Percentiles rank a stretch among this genome's conserved stretches.
phyloP scores from a whole-genome alignment of 192 early-diverging fungal genomes.

The Coemansia sp. region DNA sequence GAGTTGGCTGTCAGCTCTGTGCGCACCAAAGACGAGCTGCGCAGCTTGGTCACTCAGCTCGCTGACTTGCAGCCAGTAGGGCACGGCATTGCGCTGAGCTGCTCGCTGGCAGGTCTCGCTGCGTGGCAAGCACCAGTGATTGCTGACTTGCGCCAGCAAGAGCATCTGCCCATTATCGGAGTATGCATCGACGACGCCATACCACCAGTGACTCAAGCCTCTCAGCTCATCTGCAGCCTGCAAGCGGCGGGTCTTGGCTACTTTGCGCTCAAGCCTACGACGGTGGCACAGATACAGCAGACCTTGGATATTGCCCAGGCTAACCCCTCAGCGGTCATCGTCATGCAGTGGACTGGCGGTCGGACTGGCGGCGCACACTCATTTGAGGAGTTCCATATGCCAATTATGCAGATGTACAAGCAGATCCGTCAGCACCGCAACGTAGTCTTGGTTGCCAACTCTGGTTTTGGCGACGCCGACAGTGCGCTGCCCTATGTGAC shows the following conservation, averaged over 20 bases:
- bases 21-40: conserved; percentile 73
- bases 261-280: conserved; percentile 85
- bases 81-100: conserved; percentile 86
- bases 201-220: conserved; percentile 76
- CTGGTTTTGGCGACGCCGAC: conserved; percentile 86
- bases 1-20: conserved; percentile 89
- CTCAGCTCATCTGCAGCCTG: conserved; percentile 68
- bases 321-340: conserved; percentile 76
- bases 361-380: conserved; percentile 94
- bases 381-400: conserved; percentile 91
- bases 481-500: conserved; percentile 87
- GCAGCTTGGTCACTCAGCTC: conserved; percentile 71
- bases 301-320: conserved; percentile 80
- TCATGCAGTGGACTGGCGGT: conserved; percentile 97
- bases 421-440: conserved; percentile 82
- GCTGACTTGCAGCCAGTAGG: conserved; percentile 76
- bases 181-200: conserved; percentile 82
- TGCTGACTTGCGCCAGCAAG: conserved; percentile 73
- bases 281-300: conserved; percentile 72
- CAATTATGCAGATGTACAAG: conserved; percentile 84
- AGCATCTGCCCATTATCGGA: conserved; percentile 87
- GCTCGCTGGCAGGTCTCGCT: conserved; percentile 74
- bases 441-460: conserved; percentile 87
- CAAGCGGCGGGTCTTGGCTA: conserved; percentile 77
- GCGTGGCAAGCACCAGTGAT: conserved; percentile 83